Base-by-base conservation (phyloP, 164 flowering plant genomes). In the Aristolochia californica region DNA sequence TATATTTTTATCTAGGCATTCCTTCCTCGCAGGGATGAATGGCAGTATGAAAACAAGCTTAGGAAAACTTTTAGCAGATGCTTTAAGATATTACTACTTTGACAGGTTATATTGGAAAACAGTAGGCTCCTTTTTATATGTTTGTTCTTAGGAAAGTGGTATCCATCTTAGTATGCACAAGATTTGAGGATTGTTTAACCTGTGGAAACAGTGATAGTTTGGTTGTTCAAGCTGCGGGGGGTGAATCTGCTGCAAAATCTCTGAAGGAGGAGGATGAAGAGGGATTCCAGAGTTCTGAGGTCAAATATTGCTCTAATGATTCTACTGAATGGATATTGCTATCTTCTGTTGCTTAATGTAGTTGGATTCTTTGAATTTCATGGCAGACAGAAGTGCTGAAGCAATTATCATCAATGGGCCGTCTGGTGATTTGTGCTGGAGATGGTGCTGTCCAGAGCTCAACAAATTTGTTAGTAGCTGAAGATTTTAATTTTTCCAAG, bases 381-480 rank as follows among this genome's bases (percentile, higher is more conserved):
- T 68, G 73, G 66, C 84, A 93, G 98, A 87, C 94, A 30, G 97
- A 87, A 76, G 97, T 87, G 23, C 71, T 88, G 64, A 88, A 76
- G 79, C 94, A 93, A 62, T 75, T 93, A 61, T 93, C 97, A 52
- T 82, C 97, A 17, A 83, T 93, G 94, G 97, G 94, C 18, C 87
- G 94, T n/a, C 72, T 93, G 57, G 87, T 93, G 58, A 89, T 93
- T 62, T 85, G 79, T 69, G 82, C 87, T 53, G 98, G 98, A 58
- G 80, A 87, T 79, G 97, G 95, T 68, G 95, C 94, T 51, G 94
- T 88, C 66, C 79, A 76, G 63, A 80, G 81, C 68, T 64, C 81
- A 23, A 74, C 82, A 20, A 93, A 93, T 78, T 70, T 93, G 98
- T 93, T 7, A 34, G 40, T 34, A 34, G 7, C 40, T 8, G 1